These are phyloP conservation scores for Termitomyces sp. DNA, from an alignment of 768 basidiomycete species.

Conservation along the genomic window DNA sequence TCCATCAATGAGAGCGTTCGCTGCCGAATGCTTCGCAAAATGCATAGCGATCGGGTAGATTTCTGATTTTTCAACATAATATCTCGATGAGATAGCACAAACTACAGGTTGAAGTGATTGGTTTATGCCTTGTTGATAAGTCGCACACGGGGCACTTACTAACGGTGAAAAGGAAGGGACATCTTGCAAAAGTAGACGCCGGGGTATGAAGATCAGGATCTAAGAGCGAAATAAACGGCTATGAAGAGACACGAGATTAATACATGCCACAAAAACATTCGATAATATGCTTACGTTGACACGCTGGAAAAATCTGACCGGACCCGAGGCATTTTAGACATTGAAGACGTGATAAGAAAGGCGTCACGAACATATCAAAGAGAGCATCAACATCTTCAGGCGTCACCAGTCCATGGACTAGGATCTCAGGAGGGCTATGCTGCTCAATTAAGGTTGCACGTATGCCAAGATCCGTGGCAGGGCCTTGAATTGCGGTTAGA, in stretches of 20 bases:
- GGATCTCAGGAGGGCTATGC: conserved; percentile 77
- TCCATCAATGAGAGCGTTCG: conserved; percentile 75
- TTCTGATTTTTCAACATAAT: conserved; percentile 74
- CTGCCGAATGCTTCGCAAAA: conserved; percentile 80
- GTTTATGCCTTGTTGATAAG: neutral
- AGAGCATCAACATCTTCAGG: conserved; percentile 77
- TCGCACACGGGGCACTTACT: conserved; percentile 40
- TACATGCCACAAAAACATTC: neutral
- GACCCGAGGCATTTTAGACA: conserved; percentile 2
- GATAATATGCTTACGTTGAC: conserved; percentile 54
- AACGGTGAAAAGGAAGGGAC: conserved; percentile 89
- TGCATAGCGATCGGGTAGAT: conserved; percentile 89
- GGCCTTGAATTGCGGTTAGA: conserved; percentile 39
- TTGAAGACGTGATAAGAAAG: neutral
- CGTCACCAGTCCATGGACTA: conserved; percentile 76
- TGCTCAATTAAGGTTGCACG: conserved; percentile 72
- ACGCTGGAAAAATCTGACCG: conserved; percentile 61
- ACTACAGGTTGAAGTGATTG: conserved; percentile 37
- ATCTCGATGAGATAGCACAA: conserved; percentile 84
- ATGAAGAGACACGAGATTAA: conserved; percentile 5
- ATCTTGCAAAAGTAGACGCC: conserved; percentile 73
- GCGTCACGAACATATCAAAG: conserved; percentile 68
- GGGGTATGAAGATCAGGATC: conserved; percentile 83
- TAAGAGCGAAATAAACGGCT: conserved; percentile 72
- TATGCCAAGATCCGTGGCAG: conserved; percentile 67